A percentile compares a stretch with the other conserved stretches of the same genome.
Conservation (phyloP, 805 yeast genomes). For the Candida ascalaphidarum region DNA sequence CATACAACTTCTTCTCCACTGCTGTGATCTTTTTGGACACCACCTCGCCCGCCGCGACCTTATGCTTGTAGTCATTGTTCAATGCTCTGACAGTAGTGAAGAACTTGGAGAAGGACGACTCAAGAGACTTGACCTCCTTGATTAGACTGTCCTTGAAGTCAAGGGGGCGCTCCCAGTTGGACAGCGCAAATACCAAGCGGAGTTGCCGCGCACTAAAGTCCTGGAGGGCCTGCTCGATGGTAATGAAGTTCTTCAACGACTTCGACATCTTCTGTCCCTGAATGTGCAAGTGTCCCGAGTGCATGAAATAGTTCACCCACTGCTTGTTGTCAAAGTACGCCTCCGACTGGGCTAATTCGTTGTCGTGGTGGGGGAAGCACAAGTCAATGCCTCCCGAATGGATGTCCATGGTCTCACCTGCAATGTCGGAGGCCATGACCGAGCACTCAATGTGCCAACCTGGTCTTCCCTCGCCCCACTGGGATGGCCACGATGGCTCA, state of each 20-base stretch:
- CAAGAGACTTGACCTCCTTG: slow-evolving; percentile 68
- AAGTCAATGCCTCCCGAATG: slow-evolving; percentile 96
- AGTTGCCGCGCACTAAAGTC: slow-evolving; percentile 72
- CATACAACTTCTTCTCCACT: slow-evolving; percentile 48
- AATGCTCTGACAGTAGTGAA: slow-evolving; percentile 85
- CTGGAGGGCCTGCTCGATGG: slow-evolving; percentile 81
- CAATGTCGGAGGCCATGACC: slow-evolving; percentile 90
- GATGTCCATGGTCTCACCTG: slow-evolving; percentile 80
- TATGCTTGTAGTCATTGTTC: slow-evolving; percentile 52
- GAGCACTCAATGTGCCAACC: slow-evolving; percentile 99
- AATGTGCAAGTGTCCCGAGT: slow-evolving; percentile 95
- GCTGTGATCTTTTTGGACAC: slow-evolving; percentile 54
- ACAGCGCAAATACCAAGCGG: slow-evolving; percentile 83
- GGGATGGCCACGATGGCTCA: slow-evolving; percentile 92
- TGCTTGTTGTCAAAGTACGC: slow-evolving; percentile 84
- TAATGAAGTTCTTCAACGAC: slow-evolving; percentile 88
- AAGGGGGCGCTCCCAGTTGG: slow-evolving; percentile 86
- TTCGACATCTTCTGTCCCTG: slow-evolving; percentile 99
- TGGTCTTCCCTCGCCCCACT: slow-evolving; percentile 97
- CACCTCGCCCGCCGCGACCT: slow-evolving; percentile 34
- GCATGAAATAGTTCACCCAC: slow-evolving; percentile 96
- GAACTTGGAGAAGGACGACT: slow-evolving; percentile 69
- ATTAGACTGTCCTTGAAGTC: slow-evolving; percentile 84
- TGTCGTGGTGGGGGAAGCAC: slow-evolving; percentile 98
- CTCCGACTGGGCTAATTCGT: slow-evolving; percentile 95